Evolutionary conservation across 2,329 filamentous ascomycete species (phyloP), one percentile per base, ranked within the genome.

Genomic region (Didymellaceae sp.): DNA sequence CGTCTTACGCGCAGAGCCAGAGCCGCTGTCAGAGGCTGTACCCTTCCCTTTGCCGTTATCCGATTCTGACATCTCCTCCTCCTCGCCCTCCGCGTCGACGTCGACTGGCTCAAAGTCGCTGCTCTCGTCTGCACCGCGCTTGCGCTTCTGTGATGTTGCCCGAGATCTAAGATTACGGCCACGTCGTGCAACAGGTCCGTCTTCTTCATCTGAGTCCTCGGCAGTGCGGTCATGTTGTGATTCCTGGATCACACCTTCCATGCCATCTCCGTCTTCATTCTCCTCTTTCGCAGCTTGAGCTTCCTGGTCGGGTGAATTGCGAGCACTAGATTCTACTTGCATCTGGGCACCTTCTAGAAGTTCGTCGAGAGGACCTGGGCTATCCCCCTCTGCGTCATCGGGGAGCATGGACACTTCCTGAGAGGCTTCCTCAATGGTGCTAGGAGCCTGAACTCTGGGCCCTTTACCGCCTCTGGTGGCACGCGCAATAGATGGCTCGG

Each of bases 101-200:
- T 77, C 77, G 25, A 78, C 79, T 5, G 84, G 84, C 60, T 86
- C 83, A 56, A 86, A 87, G 59, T 87, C 84, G 59, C 83, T 86
- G 59, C 81, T 84, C 42, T 85, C 82, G 39, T 84, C 80, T 59
- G 55, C 73, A 50, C 68, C 81, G 13, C 67, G 64, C 47, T 72
- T 74, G 26, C 65, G 66, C 44, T 68, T 72, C 8, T 62, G 59
- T 14, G 68, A 67, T 46, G 57, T 63, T 5, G 58, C 67, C 22
- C 70, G 67, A 21, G 66, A 61, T 32, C 67, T 65, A 1, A 67
- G 46, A 26, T 61, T 72, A 57, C 78, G 75, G 52, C 80, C 75
- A 37, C 73, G 71, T 54, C 78, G 73, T 31, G 75, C 76, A 14
- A 80, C 74, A 6, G 83, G 80, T 30, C 83, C 82, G 49, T 85